Base-by-base conservation (phyloP, 2,329 filamentous ascomycete species). In the Verticillium tricorpus region DNA sequence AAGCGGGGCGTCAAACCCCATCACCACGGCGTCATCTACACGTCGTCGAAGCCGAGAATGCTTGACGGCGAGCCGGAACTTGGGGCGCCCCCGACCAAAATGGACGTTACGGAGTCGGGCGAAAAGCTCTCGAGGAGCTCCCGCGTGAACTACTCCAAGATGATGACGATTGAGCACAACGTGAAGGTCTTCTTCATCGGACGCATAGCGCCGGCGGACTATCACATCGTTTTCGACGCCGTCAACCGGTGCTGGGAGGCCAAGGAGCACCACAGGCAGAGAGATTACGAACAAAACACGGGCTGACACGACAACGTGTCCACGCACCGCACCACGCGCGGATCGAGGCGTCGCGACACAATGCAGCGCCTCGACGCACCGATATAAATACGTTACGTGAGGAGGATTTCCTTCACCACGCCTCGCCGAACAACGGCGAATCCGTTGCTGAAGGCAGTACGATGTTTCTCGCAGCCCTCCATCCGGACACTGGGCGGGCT, bases 81-180 rank as follows among this genome's bases (percentile, higher is more conserved):
- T 9, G 84, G 84, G 0, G 84, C 82, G 58, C 37, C 66, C 0
- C 77, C 83, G 0, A 76, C 85, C 39, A 72, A 72, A 32, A 74
- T 84, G 52, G 69, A 75, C 1, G 77, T 85, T 22, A 73, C 70
- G 22, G 71, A 75, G 4, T 70, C 74, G 15, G 75, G 74, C 35
- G 82, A 86, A 63, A 77, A 71, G 60, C 74, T 86, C 7, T 74
- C 75, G 12, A 74, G 66, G 34, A 78, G 82, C 63, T 87, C 84
- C 14, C 79, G 84, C 5, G 77, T 85, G 65, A 85, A 86, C 71
- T 86, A 86, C 69, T 80, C 82, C 5, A 86, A 86, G 64, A 72
- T 83, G 6, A 76, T 79, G 32, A 84, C 82, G 3, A 75, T 87
- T 31, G 82, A 86, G 69, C 84, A 86, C 71, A 87, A 87, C 66